phyloP scores from a whole-genome alignment of 2,329 filamentous ascomycete genomes.

The Colletotrichum tropicicola region DNA sequence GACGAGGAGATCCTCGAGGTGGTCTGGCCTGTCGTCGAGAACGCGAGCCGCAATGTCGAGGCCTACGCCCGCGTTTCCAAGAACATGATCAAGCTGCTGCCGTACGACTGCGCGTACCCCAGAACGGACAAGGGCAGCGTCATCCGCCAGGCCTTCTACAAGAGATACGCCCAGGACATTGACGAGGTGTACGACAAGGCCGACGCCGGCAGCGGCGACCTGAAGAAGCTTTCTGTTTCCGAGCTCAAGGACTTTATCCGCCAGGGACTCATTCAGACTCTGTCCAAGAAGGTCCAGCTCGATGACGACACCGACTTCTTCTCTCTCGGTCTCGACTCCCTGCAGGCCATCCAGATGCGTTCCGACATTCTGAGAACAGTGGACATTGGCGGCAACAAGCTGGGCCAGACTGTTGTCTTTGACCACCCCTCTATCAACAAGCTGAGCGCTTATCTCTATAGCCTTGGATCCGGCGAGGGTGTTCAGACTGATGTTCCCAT shows the following conservation, averaged over 20 bases:
- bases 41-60: constrained; percentile 40
- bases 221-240: constrained; percentile 31
- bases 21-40: constrained; percentile 45
- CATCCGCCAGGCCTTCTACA: constrained; percentile 42
- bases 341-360: constrained; percentile 66
- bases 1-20: constrained; percentile 38
- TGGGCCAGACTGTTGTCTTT: constrained; percentile 67
- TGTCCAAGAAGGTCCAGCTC: constrained; percentile 36
- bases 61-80: constrained; percentile 49
- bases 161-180: constrained; percentile 28
- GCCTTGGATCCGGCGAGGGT: constrained; percentile 47
- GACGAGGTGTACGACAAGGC: constrained; percentile 41
- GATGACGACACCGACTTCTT: constrained; percentile 65
- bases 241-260: constrained; percentile 46
- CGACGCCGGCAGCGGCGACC: constrained; percentile 33
- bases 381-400: constrained; percentile 52
- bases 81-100: constrained; percentile 60
- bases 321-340: constrained; percentile 63
- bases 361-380: constrained; percentile 59
- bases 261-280: constrained; percentile 36
- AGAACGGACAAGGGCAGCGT: constrained; percentile 40
- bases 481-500: constrained; percentile 35
- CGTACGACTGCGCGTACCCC: constrained; percentile 50
- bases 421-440: constrained; percentile 60
- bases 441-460: constrained; percentile 54